Evolutionary conservation across 495 filamentous ascomycete genomes (phyloP).

Genomic region (Aspergillus avenaceus): DNA sequence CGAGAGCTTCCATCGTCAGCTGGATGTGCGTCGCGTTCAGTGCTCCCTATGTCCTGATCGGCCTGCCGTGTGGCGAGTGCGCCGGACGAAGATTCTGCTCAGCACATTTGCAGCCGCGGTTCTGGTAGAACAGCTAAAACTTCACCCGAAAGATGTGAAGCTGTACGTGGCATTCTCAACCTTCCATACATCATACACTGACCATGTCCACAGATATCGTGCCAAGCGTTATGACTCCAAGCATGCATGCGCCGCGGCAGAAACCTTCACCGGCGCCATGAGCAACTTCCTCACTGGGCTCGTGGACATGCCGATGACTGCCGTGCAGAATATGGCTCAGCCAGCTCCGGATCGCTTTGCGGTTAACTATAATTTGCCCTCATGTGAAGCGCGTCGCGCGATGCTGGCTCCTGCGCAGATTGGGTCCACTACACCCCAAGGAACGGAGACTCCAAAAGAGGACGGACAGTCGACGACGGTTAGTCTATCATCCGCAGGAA

Average conservation of each 20-base stretch:
- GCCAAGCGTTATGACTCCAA: slow-evolving; percentile 56
- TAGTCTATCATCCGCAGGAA: not conserved
- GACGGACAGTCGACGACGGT: not conserved
- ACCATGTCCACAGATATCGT: slow-evolving; percentile 55
- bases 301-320: slow-evolving; percentile 69
- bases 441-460: not conserved
- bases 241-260: slow-evolving; percentile 56
- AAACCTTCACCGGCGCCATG: slow-evolving; percentile 63
- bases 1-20: slow-evolving; percentile 54
- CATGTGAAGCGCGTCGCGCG: not conserved
- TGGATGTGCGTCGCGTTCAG: slow-evolving; percentile 51
- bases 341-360: slow-evolving; percentile 6
- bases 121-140: slow-evolving; percentile 47
- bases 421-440: not conserved
- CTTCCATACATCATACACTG: too few species aligned
- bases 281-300: slow-evolving; percentile 68
- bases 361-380: slow-evolving; percentile 4
- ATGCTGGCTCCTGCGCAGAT: not conserved
- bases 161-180: slow-evolving; percentile 38
- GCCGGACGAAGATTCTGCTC: slow-evolving; percentile 51
- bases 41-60: slow-evolving; percentile 56
- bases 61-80: slow-evolving; percentile 60
- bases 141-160: slow-evolving; percentile 59
- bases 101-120: slow-evolving; percentile 58
- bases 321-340: slow-evolving; percentile 46